phyloP scores from a whole-genome alignment of 75 land plant genomes.

The Sequoia sempervirens region DNA sequence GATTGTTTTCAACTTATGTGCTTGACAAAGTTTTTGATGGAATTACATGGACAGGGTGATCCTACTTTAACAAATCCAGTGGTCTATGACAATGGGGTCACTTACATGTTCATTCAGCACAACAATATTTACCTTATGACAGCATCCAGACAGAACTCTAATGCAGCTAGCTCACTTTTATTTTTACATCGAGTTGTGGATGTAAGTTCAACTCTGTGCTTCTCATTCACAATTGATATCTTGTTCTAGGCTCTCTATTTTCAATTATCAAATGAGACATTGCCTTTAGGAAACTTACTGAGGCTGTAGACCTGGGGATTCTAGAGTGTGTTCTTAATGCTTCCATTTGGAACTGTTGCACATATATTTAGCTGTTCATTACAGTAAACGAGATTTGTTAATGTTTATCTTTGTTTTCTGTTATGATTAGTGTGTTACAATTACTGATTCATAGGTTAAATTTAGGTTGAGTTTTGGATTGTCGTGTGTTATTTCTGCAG shows the following conservation, averaged over 20 bases:
- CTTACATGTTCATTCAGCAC: constrained; percentile 95
- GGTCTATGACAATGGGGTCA: constrained; percentile 83
- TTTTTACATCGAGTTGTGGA: too few species aligned
- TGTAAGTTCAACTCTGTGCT: too few species aligned
- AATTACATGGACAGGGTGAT: constrained; percentile 58
- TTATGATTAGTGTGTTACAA: not conserved
- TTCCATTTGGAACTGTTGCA: not conserved
- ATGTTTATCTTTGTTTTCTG: not conserved
- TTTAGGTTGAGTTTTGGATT: not conserved
- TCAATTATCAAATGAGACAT: not conserved
- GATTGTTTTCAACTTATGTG: not conserved
- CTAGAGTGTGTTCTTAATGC: not conserved
- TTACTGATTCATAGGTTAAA: not conserved
- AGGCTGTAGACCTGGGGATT: not conserved
- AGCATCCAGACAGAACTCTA: constrained; percentile 95
- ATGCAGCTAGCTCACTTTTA: constrained; percentile 91
- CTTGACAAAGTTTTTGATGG: not conserved
- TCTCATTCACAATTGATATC: not conserved
- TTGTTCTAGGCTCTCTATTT: not conserved
- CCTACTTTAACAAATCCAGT: constrained; percentile 85
- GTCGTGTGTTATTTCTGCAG: constrained; percentile 26
- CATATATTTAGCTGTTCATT: not conserved
- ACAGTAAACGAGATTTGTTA: not conserved
- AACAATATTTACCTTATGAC: constrained; percentile 92
- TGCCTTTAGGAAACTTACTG: not conserved